A percentile compares a stretch with the other conserved stretches of the same genome.
phyloP scores from a whole-genome alignment of 2,329 filamentous ascomycete species.

The Colletotrichum cordylinicola region DNA sequence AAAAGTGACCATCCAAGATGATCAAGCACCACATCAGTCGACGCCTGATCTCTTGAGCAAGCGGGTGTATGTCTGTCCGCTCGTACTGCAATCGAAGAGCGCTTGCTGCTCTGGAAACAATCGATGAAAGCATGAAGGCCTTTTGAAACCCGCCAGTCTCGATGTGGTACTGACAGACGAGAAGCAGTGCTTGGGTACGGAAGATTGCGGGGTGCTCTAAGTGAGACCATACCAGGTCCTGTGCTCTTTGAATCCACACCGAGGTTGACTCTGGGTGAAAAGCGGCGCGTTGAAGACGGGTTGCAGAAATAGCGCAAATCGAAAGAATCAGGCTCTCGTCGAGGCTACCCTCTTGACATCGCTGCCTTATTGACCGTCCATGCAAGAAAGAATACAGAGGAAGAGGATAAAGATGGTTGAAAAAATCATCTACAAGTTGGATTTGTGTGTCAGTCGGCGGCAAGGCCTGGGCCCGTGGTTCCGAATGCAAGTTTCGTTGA shows the following conservation, averaged over 20 bases:
- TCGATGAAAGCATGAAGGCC: constrained; percentile 49
- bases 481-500: neutral
- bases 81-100: constrained; percentile 50
- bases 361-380: neutral
- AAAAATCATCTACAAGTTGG: constrained; percentile 26
- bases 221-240: neutral
- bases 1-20: constrained; percentile 47
- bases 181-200: constrained; percentile 43
- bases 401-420: constrained; percentile 25
- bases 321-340: constrained; percentile 15
- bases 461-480: neutral
- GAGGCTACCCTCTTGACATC: neutral
- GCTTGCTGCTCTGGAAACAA: constrained; percentile 47
- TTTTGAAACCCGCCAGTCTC: constrained; percentile 47
- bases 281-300: neutral
- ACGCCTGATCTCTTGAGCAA: constrained; percentile 47
- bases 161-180: constrained; percentile 49
- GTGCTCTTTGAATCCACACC: neutral
- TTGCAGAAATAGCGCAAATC: neutral
- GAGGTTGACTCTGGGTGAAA: neutral
- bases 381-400: constrained; percentile 21
- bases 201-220: constrained; percentile 26
- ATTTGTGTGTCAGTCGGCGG: constrained; percentile 13
- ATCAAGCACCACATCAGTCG: constrained; percentile 51
- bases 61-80: constrained; percentile 41